Conservation (phyloP, 2,329 filamentous ascomycete species). For the Colletotrichum truncatum region DNA sequence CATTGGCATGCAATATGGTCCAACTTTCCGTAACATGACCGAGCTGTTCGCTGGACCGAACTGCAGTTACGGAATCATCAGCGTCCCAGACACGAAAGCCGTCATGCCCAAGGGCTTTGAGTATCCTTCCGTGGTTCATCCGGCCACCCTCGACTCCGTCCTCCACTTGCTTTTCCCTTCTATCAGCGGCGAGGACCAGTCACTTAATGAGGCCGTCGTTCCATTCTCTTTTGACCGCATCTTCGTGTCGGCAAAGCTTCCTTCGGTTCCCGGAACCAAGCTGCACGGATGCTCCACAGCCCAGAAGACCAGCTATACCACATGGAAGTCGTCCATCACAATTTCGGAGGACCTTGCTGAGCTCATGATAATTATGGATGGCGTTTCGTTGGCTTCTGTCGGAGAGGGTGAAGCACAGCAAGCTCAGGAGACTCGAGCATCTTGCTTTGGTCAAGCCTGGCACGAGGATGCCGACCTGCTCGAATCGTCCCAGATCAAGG, state of each 20-base stretch:
- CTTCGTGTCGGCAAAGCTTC: constrained; percentile 21
- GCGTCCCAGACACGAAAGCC: constrained; percentile 22
- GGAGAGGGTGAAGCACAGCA: constrained; percentile 8
- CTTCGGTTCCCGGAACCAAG: constrained; percentile 10
- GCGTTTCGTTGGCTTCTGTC: constrained; percentile 18
- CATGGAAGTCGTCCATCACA: constrained; percentile 22
- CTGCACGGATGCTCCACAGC: constrained; percentile 19
- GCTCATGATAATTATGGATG: constrained; percentile 20
- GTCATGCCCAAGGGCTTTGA: constrained; percentile 29
- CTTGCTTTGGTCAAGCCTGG: constrained; percentile 19
- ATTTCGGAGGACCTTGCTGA: constrained; percentile 18
- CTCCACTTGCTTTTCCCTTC: constrained; percentile 29
- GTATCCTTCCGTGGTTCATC: constrained; percentile 24
- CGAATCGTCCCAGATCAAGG: constrained; percentile 18
- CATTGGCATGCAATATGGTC: constrained; percentile 31
- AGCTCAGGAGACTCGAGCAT: constrained; percentile 16
- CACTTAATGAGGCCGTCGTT: constrained; percentile 17
- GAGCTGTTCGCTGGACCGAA: constrained; percentile 3
- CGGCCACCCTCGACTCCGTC: constrained; percentile 27
- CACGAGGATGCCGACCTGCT: constrained; percentile 21
- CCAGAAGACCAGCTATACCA: constrained; percentile 27
- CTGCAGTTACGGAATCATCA: constrained; percentile 9
- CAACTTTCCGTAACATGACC: constrained; percentile 30
- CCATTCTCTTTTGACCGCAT: constrained; percentile 24
- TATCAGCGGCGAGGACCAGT: constrained; percentile 21